Evolutionary conservation across 805 yeast species (phyloP).

Genomic region (Candida takata): DNA sequence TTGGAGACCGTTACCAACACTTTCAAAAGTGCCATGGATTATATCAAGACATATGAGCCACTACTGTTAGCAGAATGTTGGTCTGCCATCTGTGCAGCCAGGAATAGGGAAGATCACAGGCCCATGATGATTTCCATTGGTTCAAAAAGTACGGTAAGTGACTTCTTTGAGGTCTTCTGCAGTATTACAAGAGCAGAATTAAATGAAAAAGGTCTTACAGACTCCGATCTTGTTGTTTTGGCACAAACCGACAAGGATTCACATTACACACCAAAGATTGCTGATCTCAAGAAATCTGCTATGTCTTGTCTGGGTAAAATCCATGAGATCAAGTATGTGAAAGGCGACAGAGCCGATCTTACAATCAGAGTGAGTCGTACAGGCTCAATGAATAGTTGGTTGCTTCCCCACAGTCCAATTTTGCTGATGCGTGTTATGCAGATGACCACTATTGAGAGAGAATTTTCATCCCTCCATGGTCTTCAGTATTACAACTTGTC

Average conservation of each 20-base stretch:
- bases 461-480: constrained; percentile 76
- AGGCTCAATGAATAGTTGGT: constrained; percentile 37
- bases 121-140: constrained; percentile 71
- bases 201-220: constrained; percentile 50
- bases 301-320: constrained; percentile 77
- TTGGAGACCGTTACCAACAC: constrained; percentile 38
- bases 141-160: constrained; percentile 74
- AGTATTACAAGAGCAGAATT: constrained; percentile 50
- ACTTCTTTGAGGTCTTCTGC: constrained; percentile 81
- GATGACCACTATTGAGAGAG: constrained; percentile 91
- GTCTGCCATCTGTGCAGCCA: constrained; percentile 78
- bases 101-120: constrained; percentile 43
- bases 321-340: constrained; percentile 58
- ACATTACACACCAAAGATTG: constrained; percentile 24
- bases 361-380: constrained; percentile 57
- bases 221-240: constrained; percentile 68
- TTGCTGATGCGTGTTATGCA: constrained; percentile 72
- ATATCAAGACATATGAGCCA: constrained; percentile 68
- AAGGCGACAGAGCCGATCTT: constrained; percentile 63
- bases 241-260: constrained; percentile 31
- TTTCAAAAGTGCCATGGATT: constrained; percentile 56
- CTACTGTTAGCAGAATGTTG: constrained; percentile 83
- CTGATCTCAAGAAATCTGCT: constrained; percentile 26
- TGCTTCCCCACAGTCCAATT: constrained; percentile 59
- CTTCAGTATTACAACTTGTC: constrained; percentile 73